phyloP scores from a whole-genome alignment of 805 yeast genomes.

The Saccharomycopsis selenospora region DNA sequence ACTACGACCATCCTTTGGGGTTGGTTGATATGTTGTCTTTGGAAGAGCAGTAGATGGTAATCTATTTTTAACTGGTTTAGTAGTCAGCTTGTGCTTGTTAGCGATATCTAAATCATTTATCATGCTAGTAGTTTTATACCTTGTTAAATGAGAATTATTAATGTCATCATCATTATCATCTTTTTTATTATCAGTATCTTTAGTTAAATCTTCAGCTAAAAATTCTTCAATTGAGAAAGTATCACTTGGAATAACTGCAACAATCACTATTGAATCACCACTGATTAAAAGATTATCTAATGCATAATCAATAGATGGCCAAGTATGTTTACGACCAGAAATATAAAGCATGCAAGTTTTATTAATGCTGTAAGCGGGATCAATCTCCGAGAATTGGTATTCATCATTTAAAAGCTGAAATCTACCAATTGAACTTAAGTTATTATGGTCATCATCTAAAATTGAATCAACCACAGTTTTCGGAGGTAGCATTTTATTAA shows the following conservation, averaged over 20 bases:
- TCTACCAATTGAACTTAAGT: not conserved
- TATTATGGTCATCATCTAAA: not conserved
- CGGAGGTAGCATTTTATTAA: conserved; percentile 6
- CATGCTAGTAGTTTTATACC: conserved; percentile 20
- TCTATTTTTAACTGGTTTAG: no score
- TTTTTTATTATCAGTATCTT: no score
- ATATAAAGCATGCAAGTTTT: conserved; percentile 51
- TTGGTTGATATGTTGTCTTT: no score
- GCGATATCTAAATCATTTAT: conserved; percentile 16
- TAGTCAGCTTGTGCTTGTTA: no score
- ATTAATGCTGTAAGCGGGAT: conserved; percentile 2
- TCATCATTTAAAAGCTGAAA: not conserved
- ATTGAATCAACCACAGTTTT: conserved; percentile 1
- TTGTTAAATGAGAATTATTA: not conserved
- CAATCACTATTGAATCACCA: conserved; percentile 61
- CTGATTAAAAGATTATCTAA: conserved; percentile 45
- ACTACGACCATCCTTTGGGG: conserved; percentile 2
- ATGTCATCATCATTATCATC: not conserved
- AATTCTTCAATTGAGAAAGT: conserved; percentile 8
- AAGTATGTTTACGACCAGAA: conserved; percentile 66
- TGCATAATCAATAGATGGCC: conserved; percentile 73
- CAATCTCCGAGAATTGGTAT: conserved; percentile 7
- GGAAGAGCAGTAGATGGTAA: no score
- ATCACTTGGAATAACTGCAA: conserved; percentile 40
- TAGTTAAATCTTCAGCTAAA: not conserved